A percentile compares a stretch with the other conserved stretches of the same genome.
These are phyloP conservation scores for Metschnikowia similis DNA, from an alignment of 805 yeast genomes.

Conservation along the genomic window DNA sequence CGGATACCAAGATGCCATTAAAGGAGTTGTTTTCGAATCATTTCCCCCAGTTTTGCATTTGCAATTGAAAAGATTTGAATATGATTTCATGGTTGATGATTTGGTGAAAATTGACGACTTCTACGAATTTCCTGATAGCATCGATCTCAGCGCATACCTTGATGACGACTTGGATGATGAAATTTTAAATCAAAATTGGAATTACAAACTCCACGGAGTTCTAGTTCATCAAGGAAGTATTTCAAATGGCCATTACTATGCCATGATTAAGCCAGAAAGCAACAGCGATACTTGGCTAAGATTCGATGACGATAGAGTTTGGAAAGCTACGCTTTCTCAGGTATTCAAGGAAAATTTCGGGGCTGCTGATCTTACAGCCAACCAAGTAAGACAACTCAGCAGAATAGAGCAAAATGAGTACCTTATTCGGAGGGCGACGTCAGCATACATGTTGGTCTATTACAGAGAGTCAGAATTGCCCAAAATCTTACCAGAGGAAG, in stretches of 20 bases:
- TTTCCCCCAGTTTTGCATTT: conserved; percentile 92
- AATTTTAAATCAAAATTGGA: conserved; percentile 55
- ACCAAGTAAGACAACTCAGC: conserved; percentile 47
- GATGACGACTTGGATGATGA: conserved; percentile 49
- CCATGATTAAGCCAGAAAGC: conserved; percentile 71
- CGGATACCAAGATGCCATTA: conserved; percentile 93
- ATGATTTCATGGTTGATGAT: conserved; percentile 84
- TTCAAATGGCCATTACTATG: conserved; percentile 94
- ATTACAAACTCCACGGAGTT: conserved; percentile 85
- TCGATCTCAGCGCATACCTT: conserved; percentile 76
- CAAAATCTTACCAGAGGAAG: conserved; percentile 55
- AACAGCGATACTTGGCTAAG: conserved; percentile 70
- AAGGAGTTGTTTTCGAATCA: conserved; percentile 87
- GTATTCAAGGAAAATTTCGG: conserved; percentile 94
- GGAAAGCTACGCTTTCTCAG: conserved; percentile 77
- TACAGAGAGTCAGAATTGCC: conserved; percentile 59
- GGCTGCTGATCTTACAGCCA: conserved; percentile 53
- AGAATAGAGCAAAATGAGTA: conserved; percentile 61
- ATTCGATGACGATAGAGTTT: conserved; percentile 94
- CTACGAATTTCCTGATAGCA: conserved; percentile 79
- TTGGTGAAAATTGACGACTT: conserved; percentile 89
- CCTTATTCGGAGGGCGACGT: conserved; percentile 71
- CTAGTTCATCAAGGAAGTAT: conserved; percentile 94
- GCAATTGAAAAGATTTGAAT: conserved; percentile 91
- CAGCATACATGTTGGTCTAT: conserved; percentile 96